phyloP scores from a whole-genome alignment of 164 flowering plant species.

The Buxus sempervirens region DNA sequence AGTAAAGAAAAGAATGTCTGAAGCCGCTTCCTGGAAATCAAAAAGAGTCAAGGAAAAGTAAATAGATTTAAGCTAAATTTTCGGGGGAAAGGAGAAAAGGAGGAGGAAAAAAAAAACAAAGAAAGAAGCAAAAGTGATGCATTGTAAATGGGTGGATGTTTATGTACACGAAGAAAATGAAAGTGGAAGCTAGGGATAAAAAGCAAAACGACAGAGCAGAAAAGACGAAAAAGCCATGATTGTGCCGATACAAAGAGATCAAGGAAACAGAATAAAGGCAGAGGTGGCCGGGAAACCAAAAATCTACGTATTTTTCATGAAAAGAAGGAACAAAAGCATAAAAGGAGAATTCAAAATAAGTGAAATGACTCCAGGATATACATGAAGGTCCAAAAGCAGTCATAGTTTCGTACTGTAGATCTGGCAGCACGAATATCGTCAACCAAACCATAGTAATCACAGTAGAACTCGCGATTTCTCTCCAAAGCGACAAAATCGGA shows the following conservation, averaged over 20 bases:
- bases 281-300: conserved; percentile 13
- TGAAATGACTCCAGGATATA: background rate
- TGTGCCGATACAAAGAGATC: conserved; percentile 23
- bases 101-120: background rate
- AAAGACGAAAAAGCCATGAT: conserved; percentile 27
- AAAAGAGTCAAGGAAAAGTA: too few relatives aligned
- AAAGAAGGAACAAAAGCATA: conserved; percentile 3
- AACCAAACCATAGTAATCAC: too few relatives aligned
- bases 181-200: conserved; percentile 8
- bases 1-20: too few relatives aligned
- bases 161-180: background rate
- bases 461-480: background rate
- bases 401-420: background rate
- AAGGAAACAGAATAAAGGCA: conserved; percentile 8
- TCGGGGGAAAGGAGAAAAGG: background rate
- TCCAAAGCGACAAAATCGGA: background rate
- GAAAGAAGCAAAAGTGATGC: background rate
- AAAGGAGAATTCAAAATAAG: background rate
- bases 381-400: background rate
- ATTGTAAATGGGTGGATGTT: conserved; percentile 3
- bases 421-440: background rate
- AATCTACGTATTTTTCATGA: conserved; percentile 4
- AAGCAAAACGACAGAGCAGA: conserved; percentile 13
- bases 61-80: too few relatives aligned
- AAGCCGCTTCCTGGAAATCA: too few relatives aligned